These are phyloP conservation scores for Trametes cinnabarina DNA, from an alignment of 768 basidiomycete species.

Conservation along the genomic window DNA sequence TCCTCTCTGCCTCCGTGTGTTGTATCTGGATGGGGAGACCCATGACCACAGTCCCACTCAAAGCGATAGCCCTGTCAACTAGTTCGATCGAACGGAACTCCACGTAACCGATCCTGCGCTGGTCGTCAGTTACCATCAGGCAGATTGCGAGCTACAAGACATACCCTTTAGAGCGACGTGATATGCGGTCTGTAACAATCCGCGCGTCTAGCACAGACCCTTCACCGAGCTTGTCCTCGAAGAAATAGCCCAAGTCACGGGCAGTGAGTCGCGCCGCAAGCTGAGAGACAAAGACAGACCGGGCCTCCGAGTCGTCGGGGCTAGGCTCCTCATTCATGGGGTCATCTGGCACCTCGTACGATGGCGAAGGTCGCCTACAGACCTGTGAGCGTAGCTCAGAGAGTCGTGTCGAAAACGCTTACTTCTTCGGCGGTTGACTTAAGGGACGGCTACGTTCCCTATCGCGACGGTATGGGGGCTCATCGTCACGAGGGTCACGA, in stretches of 20 bases:
- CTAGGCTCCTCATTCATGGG: constrained; percentile 78
- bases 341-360: constrained; percentile 67
- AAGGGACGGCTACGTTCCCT: constrained; percentile 41
- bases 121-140: not conserved
- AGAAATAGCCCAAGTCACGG: constrained; percentile 97
- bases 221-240: constrained; percentile 95
- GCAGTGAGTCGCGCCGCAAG: constrained; percentile 95
- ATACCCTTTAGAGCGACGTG: constrained; percentile 96
- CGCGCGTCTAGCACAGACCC: constrained; percentile 92
- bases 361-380: constrained; percentile 65
- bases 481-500: constrained; percentile 61
- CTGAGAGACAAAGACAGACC: constrained; percentile 98
- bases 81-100: constrained; percentile 90
- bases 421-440: constrained; percentile 28
- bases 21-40: constrained; percentile 97
- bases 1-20: constrained; percentile 95
- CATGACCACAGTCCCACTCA: constrained; percentile 96
- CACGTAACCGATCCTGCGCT: constrained; percentile 89
- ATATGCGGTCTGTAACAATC: constrained; percentile 93
- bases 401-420: constrained; percentile 41
- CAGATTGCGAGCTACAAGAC: constrained; percentile 26
- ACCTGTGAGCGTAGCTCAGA: constrained; percentile 12
- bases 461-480: constrained; percentile 44
- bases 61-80: constrained; percentile 85
- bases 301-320: constrained; percentile 96